Percentiles rank a stretch among this genome's conserved stretches.
These are phyloP conservation scores for Euphorbia pulcherrima DNA, from an alignment of 345 rosid genomes.

Conservation along the genomic window DNA sequence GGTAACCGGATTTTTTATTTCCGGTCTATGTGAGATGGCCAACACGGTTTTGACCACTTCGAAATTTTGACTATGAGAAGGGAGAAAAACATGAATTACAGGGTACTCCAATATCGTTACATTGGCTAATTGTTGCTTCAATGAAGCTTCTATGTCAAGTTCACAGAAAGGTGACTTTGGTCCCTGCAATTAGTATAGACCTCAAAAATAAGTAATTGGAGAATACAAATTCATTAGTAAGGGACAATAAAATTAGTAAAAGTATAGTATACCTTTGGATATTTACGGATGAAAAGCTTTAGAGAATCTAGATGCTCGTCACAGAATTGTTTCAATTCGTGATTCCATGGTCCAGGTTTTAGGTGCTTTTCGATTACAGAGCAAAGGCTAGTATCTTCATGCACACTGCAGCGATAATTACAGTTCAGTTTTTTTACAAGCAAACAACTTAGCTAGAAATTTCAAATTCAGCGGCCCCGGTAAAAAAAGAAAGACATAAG, in stretches of 20 bases:
- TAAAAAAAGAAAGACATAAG: not conserved
- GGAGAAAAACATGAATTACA: conserved; percentile 74
- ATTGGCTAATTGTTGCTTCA: conserved; percentile 58
- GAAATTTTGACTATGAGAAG: conserved; percentile 56
- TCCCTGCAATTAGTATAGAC: conserved; percentile 42
- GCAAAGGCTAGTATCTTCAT: conserved; percentile 54
- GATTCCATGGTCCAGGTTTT: conserved; percentile 71
- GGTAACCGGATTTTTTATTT: conserved; percentile 23
- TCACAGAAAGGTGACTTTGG: conserved; percentile 58
- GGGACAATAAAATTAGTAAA: not conserved
- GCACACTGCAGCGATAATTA: conserved; percentile 41
- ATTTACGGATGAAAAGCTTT: conserved; percentile 56
- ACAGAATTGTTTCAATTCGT: conserved; percentile 56
- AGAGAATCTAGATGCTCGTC: conserved; percentile 54
- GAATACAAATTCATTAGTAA: not conserved
- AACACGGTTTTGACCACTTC: conserved; percentile 44
- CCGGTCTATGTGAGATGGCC: conserved; percentile 18
- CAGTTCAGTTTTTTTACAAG: conserved; percentile 1
- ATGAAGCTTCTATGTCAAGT: conserved; percentile 53
- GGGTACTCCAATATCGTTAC: conserved; percentile 72
- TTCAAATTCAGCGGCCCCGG: not conserved
- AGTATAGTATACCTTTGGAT: conserved; percentile 45
- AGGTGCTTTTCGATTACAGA: conserved; percentile 67
- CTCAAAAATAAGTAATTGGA: not conserved
- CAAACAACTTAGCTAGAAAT: not conserved